Evolutionary conservation across 2,329 filamentous ascomycete genomes (phyloP), one percentile per base, ranked within the genome.

Genomic region (Camptophora hylomeconis): DNA sequence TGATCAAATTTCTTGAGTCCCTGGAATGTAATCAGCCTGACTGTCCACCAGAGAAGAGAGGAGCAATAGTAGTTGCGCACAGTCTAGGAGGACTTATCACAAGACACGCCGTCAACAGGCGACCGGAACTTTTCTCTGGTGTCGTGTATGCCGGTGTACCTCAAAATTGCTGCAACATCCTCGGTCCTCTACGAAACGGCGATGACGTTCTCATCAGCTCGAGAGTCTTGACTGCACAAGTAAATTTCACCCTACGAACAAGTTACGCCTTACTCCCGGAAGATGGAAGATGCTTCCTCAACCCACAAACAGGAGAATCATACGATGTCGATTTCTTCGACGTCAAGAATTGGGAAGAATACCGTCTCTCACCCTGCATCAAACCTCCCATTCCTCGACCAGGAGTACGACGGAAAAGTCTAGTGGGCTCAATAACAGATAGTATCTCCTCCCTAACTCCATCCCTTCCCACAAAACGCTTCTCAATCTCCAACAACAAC

Each of bases 151-250:
- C 81, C 1, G 87, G 86, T 6, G 74, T 78, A 1, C 86, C 86
- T 1, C 77, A 87, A 41, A 72, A 79, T 30, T 93, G 84, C 49
- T 73, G 94, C 49, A 94, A 93, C 49, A 89, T 93, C 28, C 66
- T 94, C 3, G 87, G 87, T 0, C 86, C 86, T 1, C 53, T 95
- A 8, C 75, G 86, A 19, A 87, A 92, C 44, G 86, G 86, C n/a
- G 86, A 95, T 48, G 80, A 86, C 11, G 84, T 94, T 1, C 65
- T 93, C 1, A 65, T 94, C 35, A 92, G 86, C 45, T 84, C 84
- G 37, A 81, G 82, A 40, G 78, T 94, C 1, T 65, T 95, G 10
- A 93, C 84, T 1, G 84, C 87, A 0, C 81, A 89, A 48, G 86
- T 93, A 43, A 92, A 92, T 54, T 93, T 95, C 46, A 84, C 80